Percentiles rank a stretch among this genome's conserved stretches.
phyloP scores from a whole-genome alignment of 192 early-diverging fungal genomes.

The Spizellomyces punctatus region DNA sequence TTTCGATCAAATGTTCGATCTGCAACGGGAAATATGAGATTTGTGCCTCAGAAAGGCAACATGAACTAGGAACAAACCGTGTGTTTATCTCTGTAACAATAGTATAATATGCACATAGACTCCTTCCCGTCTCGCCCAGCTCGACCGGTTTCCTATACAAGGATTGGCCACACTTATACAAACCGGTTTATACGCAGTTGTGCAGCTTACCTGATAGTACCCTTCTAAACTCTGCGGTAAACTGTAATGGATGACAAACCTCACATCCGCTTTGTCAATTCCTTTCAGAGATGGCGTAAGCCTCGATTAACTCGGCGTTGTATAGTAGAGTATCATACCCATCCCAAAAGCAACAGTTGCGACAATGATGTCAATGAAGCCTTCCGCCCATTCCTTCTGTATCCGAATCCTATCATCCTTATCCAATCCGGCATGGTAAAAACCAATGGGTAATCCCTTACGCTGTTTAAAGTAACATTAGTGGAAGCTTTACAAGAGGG shows the following conservation, averaged over 20 bases:
- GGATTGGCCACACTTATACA: not conserved
- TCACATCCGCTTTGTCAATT: conserved; percentile 94
- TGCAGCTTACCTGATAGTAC: conserved; percentile 81
- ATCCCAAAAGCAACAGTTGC: conserved; percentile 98
- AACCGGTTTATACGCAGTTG: not conserved
- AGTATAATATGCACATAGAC: conserved; percentile 84
- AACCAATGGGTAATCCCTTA: conserved; percentile 62
- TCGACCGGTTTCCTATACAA: conserved; percentile 86
- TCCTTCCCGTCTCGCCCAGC: conserved; percentile 90
- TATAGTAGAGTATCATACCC: conserved; percentile 52
- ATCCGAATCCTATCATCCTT: conserved; percentile 73
- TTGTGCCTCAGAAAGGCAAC: not conserved
- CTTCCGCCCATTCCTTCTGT: conserved; percentile 83
- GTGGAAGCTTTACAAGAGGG: too few relatives aligned
- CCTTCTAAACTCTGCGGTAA: conserved; percentile 90
- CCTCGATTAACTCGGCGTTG: not conserved
- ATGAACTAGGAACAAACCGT: conserved; percentile 35
- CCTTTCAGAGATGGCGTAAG: conserved; percentile 22
- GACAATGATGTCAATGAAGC: conserved; percentile 78
- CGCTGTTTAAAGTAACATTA: conserved; percentile 23
- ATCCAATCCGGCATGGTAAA: conserved; percentile 90
- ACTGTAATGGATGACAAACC: conserved; percentile 92
- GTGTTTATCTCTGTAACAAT: conserved; percentile 72
- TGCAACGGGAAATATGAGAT: not conserved
- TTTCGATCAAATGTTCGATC: conserved; percentile 78